Evolutionary conservation across 2,329 filamentous ascomycete genomes (phyloP), one percentile per base, ranked within the genome.

Genomic region (Exophiala dermatitidis): DNA sequence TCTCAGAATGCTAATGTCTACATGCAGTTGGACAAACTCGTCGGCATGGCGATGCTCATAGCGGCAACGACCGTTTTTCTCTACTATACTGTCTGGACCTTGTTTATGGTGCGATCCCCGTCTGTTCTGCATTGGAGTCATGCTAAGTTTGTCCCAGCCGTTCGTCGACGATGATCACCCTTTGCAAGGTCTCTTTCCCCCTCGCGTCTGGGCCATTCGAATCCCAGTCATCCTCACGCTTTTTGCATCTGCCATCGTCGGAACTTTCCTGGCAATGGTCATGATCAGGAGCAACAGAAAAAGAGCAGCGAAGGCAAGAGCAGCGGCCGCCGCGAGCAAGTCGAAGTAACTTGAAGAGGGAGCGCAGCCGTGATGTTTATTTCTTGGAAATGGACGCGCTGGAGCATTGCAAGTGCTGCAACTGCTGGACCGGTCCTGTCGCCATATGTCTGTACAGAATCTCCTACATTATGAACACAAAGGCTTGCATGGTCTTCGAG

Each of bases 241-340:
- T 44, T 79, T 98, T 62, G 90, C 86, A 60, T 90, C 85, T 56
- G 90, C 93, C 55, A 90, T 98, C 56, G 91, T 98, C 57, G 93
- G 93, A 60, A 94, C 89, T 56, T 98, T 98, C 78, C 79, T 98
- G 63, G 86, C 87, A 66, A 84, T 95, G 68, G 91, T 98, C 67
- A 98, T 98, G 93, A 97, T 98, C 75, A 83, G 88, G 71, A 97
- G 91, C 79, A 96, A 96, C 78, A 81, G 86, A 71, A 97, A 97
- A 83, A 96, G 93, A 82, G 89, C 89, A 2, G 84, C 89, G 63
- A 98, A 97, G 81, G 86, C 86, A 60, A 90, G 90, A 73, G 85
- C 86, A 53, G 85, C 86, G 52, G 85, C 86, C 19, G 76, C 77
- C 32, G 69, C 74, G 38, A 89, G 88, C 78, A 95, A 95, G 65